Conservation (phyloP, 139 green algal species). For the Haematococcus sp. region DNA sequence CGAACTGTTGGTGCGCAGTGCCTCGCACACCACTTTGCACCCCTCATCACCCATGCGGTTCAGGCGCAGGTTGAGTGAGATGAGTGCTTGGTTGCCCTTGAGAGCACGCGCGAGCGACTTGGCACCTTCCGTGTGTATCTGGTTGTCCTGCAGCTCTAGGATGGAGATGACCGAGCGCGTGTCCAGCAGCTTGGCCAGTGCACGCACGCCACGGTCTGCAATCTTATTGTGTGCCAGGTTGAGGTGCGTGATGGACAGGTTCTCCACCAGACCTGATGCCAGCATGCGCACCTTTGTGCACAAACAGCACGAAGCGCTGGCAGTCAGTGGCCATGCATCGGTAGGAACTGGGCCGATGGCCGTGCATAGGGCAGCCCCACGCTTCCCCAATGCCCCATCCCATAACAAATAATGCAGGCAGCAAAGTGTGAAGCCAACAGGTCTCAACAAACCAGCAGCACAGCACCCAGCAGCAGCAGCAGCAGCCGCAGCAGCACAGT, state of each 20-base stretch:
- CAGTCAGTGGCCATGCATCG: too few species aligned
- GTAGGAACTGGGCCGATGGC: too few species aligned
- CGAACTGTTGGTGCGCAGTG: slow-evolving; percentile 23
- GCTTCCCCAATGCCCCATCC: too few species aligned
- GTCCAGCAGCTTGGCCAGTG: slow-evolving; percentile 77
- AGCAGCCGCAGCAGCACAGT: too few species aligned
- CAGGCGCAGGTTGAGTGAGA: slow-evolving; percentile 56
- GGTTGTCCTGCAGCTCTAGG: slow-evolving; percentile 70
- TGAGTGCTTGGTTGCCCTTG: slow-evolving; percentile 42
- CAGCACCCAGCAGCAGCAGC: too few species aligned
- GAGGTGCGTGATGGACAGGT: slow-evolving; percentile 78
- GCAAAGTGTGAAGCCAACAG: too few species aligned
- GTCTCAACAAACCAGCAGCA: too few species aligned
- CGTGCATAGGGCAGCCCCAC: too few species aligned
- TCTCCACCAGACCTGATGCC: slow-evolving; percentile 72
- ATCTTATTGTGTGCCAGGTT: slow-evolving; percentile 82
- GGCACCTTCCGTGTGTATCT: slow-evolving; percentile 71
- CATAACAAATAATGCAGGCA: too few species aligned
- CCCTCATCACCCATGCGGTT: slow-evolving; percentile 79
- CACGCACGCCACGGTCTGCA: slow-evolving; percentile 64
- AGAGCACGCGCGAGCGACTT: slow-evolving; percentile 66
- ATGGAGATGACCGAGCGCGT: slow-evolving; percentile 46
- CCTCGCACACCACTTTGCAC: slow-evolving; percentile 40
- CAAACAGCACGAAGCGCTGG: not conserved
- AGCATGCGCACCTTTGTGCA: slow-evolving; percentile 70